phyloP scores from a whole-genome alignment of 2,329 filamentous ascomycete genomes.

The Arthrobotrys iridis region DNA sequence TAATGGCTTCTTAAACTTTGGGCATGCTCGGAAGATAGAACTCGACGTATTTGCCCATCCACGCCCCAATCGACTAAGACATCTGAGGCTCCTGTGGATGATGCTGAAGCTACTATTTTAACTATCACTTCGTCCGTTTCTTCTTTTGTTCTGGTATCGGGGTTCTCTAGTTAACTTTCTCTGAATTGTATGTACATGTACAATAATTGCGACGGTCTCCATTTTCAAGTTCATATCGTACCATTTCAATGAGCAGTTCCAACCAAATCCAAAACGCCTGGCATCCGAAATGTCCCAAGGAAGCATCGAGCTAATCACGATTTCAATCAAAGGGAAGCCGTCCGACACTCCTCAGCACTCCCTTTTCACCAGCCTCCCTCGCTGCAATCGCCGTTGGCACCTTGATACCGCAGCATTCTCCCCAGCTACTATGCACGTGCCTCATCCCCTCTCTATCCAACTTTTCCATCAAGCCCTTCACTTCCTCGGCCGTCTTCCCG shows the following conservation, averaged over 20 bases:
- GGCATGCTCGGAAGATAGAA: not conserved
- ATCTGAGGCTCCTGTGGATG: too few relatives aligned
- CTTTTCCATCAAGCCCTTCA: constrained; percentile 70
- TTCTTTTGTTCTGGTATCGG: constrained; percentile 16
- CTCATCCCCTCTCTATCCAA: constrained; percentile 72
- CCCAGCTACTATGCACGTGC: constrained; percentile 82
- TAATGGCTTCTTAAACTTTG: not conserved
- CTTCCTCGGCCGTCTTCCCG: constrained; percentile 63
- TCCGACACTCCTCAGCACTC: constrained; percentile 71
- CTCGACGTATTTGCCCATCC: not conserved
- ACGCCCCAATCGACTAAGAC: too few relatives aligned
- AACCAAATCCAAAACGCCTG: not conserved
- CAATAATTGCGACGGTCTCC: constrained; percentile 29
- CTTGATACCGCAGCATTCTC: constrained; percentile 97
- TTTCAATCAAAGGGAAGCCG: constrained; percentile 82
- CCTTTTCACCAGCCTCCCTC: constrained; percentile 83
- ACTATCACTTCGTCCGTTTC: not conserved
- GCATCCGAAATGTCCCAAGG: not conserved
- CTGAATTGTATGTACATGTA: constrained; percentile 40
- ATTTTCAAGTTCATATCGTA: constrained; percentile 19
- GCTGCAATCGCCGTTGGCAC: constrained; percentile 94
- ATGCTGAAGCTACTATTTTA: not conserved
- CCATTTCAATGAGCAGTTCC: not conserved
- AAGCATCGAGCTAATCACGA: constrained; percentile 57
- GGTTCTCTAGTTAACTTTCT: constrained; percentile 16